Base-by-base conservation (phyloP, 2,329 filamentous ascomycete species). In the Nannizzia gypsea region DNA sequence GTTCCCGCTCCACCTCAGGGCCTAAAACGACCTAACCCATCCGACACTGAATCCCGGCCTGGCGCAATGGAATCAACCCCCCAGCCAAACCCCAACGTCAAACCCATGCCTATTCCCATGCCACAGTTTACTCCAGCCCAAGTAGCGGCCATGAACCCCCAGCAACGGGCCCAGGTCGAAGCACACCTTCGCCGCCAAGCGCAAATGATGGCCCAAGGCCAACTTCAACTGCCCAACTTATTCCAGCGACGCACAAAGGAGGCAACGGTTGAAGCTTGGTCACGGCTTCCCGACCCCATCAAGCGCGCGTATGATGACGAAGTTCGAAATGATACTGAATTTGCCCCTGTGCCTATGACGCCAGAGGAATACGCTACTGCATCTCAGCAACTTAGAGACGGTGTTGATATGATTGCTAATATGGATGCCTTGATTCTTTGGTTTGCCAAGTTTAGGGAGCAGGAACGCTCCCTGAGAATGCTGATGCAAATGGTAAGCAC, bases 41-140 rank as follows among this genome's bases (percentile, higher is more conserved):
- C 81, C 64, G 78, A 81, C 65, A 67, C 72, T n/a, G 66, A 77
- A 78, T 59, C 65, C 71, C 34, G 72, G 72, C 72, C 73, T 60
- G 44, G 65, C 2, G 67, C 72, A 48, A 65, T 67, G 42, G 61
- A 67, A 36, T 61, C 62, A 22, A 68, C 61, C 22, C 69, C 70
- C 44, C 64, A 66, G 46, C 24, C 13, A 15, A 60, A 63, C 4
- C 24, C 64, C 36, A 44, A 63, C 50, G n/a, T 26, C 8, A 64
- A 68, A 50, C 63, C 62, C 34, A 64, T 67, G 34, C 56, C 56
- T 61, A 57, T 66, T 40, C 62, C 65, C 48, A 64, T 64, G 15
- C 52, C 66, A 28, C 64, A 64, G 13, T 62, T 70, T 28, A 71
- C 71, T 9, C 69, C 66, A 8, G 73, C 76, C 52, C 70, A 75